Evolutionary conservation across 176 grass and related monocot genomes (phyloP).

Genomic region (Triticum turgidum): DNA sequence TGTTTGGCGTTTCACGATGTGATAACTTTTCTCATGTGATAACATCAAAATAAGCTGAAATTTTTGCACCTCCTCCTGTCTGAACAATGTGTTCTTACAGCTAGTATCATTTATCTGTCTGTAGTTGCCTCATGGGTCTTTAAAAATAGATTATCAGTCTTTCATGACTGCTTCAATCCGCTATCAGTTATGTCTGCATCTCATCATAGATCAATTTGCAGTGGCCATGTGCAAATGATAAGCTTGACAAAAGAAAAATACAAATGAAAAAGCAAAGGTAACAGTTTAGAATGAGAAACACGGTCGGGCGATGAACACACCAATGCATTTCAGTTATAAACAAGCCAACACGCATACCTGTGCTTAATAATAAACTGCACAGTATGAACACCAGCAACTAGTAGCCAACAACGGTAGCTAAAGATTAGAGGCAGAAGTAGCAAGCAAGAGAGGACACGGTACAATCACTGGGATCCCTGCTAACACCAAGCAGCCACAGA

Average conservation of each 20-base stretch:
- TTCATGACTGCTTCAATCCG: not conserved
- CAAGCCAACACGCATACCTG: not conserved
- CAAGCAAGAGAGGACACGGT: conserved; percentile 8
- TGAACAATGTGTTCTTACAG: not conserved
- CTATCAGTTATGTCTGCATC: not conserved
- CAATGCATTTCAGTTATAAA: not conserved
- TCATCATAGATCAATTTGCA: not conserved
- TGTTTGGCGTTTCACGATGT: not conserved
- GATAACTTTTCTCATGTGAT: not conserved
- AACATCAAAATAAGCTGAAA: not conserved
- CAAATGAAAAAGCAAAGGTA: not conserved
- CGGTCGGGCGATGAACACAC: not conserved
- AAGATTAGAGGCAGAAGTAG: not conserved
- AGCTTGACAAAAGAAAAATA: not conserved
- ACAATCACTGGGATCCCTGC: not conserved
- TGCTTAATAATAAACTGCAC: conserved; percentile 12
- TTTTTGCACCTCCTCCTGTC: not conserved
- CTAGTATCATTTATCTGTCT: not conserved
- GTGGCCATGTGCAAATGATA: not conserved
- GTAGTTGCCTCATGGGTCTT: not conserved
- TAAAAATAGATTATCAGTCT: not conserved
- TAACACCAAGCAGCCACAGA: conserved; percentile 4
- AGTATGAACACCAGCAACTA: not conserved
- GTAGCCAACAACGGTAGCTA: not conserved
- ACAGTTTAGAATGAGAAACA: not conserved